Evolutionary conservation across 352 stramenopile genomes (phyloP).

Genomic region (Pythium dissotocum): DNA sequence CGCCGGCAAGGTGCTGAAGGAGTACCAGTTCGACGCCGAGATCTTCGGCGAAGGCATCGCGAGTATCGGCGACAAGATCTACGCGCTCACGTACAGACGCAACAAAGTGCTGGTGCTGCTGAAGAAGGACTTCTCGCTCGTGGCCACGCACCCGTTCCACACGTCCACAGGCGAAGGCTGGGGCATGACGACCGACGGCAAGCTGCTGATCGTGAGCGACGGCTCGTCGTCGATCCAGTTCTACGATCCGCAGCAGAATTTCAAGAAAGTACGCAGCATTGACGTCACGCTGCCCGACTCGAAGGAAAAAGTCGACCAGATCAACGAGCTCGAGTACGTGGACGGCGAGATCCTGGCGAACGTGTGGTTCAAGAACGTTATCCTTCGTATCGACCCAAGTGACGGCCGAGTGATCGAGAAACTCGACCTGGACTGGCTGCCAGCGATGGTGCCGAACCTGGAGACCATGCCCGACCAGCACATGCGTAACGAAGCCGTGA

Average conservation of each 20-base stretch:
- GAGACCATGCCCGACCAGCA: conserved; percentile 30
- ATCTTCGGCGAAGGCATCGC: conserved; percentile 85
- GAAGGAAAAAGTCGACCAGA: conserved; percentile 42
- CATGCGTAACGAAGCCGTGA: conserved; percentile 66
- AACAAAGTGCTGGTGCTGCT: conserved; percentile 67
- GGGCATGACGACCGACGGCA: conserved; percentile 84
- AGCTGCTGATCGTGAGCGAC: conserved; percentile 86
- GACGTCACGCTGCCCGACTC: conserved; percentile 34
- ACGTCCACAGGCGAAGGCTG: conserved; percentile 88
- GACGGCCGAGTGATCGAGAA: conserved; percentile 67
- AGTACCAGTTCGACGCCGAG: conserved; percentile 56
- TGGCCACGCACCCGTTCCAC: conserved; percentile 51
- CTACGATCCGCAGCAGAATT: conserved; percentile 62
- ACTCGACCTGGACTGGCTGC: conserved; percentile 70
- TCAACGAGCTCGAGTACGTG: conserved; percentile 90
- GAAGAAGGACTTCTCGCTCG: conserved; percentile 49
- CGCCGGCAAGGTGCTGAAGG: conserved; percentile 27
- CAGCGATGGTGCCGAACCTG: conserved; percentile 46
- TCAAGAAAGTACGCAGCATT: conserved; percentile 58
- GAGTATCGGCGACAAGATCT: conserved; percentile 69
- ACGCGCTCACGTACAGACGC: conserved; percentile 82
- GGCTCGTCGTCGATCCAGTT: conserved; percentile 78
- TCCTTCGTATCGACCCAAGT: conserved; percentile 77
- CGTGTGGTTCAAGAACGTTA: conserved; percentile 78
- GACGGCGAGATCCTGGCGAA: conserved; percentile 85